These are phyloP conservation scores for Melampsora larici-populina DNA, from an alignment of 1,284 basidiomycete genomes.

Conservation along the genomic window DNA sequence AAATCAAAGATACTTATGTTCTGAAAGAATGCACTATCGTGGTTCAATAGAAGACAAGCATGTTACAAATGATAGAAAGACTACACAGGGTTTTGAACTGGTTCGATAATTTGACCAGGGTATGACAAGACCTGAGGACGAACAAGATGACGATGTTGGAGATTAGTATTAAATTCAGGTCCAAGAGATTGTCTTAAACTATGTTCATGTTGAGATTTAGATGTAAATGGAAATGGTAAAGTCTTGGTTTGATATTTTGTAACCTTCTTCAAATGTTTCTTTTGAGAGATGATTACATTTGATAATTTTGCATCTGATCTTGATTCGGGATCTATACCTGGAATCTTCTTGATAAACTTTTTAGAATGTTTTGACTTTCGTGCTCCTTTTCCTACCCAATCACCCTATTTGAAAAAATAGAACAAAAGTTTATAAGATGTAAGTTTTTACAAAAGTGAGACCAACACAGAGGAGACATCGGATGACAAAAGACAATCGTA, in stretches of 20 bases:
- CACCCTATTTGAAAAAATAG: constrained; percentile 62
- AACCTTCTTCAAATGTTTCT: constrained; percentile 80
- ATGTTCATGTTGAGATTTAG: constrained; percentile 80
- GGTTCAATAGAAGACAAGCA: too few relatives aligned
- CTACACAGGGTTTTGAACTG: constrained; percentile 23
- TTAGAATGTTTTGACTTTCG: constrained; percentile 55
- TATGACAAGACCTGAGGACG: constrained; percentile 20
- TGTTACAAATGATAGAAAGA: neutral
- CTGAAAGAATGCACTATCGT: too few relatives aligned
- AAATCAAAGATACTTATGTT: too few relatives aligned
- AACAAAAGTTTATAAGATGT: constrained; percentile 10
- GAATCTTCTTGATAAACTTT: constrained; percentile 70
- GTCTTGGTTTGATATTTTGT: constrained; percentile 81
- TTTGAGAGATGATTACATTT: constrained; percentile 91
- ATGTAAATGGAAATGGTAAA: constrained; percentile 89
- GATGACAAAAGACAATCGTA: constrained; percentile 24
- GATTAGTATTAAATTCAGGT: constrained; percentile 86
- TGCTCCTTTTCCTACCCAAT: constrained; percentile 80
- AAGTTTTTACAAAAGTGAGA: neutral
- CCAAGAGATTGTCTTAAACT: constrained; percentile 77
- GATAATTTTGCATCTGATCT: constrained; percentile 79
- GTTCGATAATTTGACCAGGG: constrained; percentile 29
- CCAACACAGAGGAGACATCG: too few relatives aligned
- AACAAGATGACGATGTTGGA: constrained; percentile 71
- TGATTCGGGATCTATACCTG: constrained; percentile 71